Evolutionary conservation across 306 rosid species (phyloP).

Genomic region (Sicyos baderoa): DNA sequence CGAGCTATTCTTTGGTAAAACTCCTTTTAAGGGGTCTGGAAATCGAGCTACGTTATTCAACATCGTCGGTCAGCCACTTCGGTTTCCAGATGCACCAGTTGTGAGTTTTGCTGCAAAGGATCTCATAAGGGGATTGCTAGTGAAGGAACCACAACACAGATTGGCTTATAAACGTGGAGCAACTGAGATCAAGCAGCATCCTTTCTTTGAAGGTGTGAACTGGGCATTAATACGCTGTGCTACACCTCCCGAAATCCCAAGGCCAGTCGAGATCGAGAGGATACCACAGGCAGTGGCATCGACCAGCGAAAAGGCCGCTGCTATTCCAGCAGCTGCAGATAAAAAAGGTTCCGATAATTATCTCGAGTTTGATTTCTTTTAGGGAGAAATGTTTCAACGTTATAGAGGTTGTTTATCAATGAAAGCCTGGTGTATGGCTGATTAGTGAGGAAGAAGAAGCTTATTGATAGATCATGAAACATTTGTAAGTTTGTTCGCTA

Average conservation of each 20-base stretch:
- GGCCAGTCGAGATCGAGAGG: slow-evolving; percentile 69
- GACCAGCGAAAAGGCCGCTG: slow-evolving; percentile 45
- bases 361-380: slow-evolving; percentile 98
- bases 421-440: slow-evolving; percentile 35
- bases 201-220: slow-evolving; percentile 94
- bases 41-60: slow-evolving; percentile 84
- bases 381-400: slow-evolving; percentile 33
- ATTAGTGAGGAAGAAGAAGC: slow-evolving; percentile 24
- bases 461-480: slow-evolving; percentile 36
- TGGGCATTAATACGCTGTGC: slow-evolving; percentile 98
- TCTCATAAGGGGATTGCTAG: slow-evolving; percentile 84
- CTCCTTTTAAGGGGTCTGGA: slow-evolving; percentile 93
- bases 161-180: slow-evolving; percentile 91
- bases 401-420: not conserved
- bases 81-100: slow-evolving; percentile 87
- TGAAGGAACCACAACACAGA: slow-evolving; percentile 85
- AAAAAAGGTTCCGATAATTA: slow-evolving; percentile 74
- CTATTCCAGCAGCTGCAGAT: slow-evolving; percentile 40
- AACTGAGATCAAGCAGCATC: slow-evolving; percentile 89
- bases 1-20: slow-evolving; percentile 86
- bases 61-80: slow-evolving; percentile 80
- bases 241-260: slow-evolving; percentile 95
- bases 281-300: slow-evolving; percentile 60
- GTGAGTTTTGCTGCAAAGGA: slow-evolving; percentile 93
- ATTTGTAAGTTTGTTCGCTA: slow-evolving; percentile 45